These are phyloP conservation scores for Colletotrichum limetticola DNA, from an alignment of 2,329 filamentous ascomycete genomes.

Conservation along the genomic window DNA sequence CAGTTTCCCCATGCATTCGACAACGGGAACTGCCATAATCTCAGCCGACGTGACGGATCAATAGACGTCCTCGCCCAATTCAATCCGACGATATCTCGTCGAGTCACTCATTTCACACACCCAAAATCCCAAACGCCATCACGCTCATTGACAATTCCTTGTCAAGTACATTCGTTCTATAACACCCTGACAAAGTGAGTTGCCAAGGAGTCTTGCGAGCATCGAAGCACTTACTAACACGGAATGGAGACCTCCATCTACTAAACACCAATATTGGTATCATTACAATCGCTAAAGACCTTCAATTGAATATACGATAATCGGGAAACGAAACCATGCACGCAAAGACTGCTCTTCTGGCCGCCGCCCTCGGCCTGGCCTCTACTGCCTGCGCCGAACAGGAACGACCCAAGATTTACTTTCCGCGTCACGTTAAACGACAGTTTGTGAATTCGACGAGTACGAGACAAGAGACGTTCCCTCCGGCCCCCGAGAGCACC, in stretches of 20 bases:
- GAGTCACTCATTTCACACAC: conserved; percentile 36
- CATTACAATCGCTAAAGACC: conserved; percentile 33
- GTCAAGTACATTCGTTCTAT: conserved; percentile 71
- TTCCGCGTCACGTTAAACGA: conserved; percentile 66
- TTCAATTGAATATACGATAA: conserved; percentile 7
- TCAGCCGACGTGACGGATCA: conserved; percentile 25
- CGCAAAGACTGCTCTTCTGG: conserved; percentile 56
- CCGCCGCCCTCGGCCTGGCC: conserved; percentile 60
- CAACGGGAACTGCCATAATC: conserved; percentile 14
- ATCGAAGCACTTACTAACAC: conserved; percentile 24
- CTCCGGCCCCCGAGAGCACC: conserved; percentile 38
- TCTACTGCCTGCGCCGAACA: conserved; percentile 57
- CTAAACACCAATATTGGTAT: conserved; percentile 17
- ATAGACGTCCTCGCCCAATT: conserved; percentile 22
- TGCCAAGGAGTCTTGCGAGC: conserved; percentile 23
- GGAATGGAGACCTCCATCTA: background rate
- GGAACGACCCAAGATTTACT: conserved; percentile 64
- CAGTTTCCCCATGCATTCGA: conserved; percentile 34
- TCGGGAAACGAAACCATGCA: conserved; percentile 55
- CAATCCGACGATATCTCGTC: conserved; percentile 35
- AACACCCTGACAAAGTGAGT: conserved; percentile 54
- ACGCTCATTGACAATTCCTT: conserved; percentile 63
- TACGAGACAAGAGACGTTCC: conserved; percentile 42
- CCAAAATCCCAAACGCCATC: conserved; percentile 36
- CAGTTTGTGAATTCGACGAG: conserved; percentile 57